Evolutionary conservation across 345 rosid genomes (phyloP).

Genomic region (Hibiscus trionum): DNA sequence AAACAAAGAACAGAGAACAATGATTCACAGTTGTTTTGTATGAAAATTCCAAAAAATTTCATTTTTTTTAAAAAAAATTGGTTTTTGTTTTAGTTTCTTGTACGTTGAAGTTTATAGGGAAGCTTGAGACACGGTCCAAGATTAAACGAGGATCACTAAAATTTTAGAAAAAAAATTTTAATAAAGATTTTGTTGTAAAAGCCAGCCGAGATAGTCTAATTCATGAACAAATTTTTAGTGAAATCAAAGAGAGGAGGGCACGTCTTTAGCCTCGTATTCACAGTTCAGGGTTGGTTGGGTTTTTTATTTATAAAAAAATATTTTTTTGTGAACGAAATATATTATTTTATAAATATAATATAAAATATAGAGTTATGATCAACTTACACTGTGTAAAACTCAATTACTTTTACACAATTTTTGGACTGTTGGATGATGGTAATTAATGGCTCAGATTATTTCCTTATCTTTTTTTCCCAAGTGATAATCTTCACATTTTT

Average conservation of each 20-base stretch:
- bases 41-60: neutral
- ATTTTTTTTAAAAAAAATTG: neutral
- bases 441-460: too few relatives aligned
- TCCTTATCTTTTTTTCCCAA: too few relatives aligned
- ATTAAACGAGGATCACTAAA: slow-evolving; percentile 1
- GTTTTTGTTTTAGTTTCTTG: neutral
- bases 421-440: too few relatives aligned
- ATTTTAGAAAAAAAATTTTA: too few relatives aligned
- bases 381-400: too few relatives aligned
- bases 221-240: neutral
- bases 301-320: neutral
- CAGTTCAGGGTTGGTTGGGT: neutral
- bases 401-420: too few relatives aligned
- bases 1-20: neutral
- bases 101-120: neutral
- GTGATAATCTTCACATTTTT: too few relatives aligned
- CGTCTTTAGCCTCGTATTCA: neutral
- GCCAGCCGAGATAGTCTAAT: neutral
- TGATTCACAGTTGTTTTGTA: slow-evolving; percentile 9
- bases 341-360: neutral
- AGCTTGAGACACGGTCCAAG: slow-evolving; percentile 5
- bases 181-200: neutral
- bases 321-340: neutral
- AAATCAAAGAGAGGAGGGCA: neutral
- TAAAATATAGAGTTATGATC: too few relatives aligned